These are phyloP conservation scores for Macroventuria anomochaeta DNA, from an alignment of 2,329 filamentous ascomycete genomes.

Conservation along the genomic window DNA sequence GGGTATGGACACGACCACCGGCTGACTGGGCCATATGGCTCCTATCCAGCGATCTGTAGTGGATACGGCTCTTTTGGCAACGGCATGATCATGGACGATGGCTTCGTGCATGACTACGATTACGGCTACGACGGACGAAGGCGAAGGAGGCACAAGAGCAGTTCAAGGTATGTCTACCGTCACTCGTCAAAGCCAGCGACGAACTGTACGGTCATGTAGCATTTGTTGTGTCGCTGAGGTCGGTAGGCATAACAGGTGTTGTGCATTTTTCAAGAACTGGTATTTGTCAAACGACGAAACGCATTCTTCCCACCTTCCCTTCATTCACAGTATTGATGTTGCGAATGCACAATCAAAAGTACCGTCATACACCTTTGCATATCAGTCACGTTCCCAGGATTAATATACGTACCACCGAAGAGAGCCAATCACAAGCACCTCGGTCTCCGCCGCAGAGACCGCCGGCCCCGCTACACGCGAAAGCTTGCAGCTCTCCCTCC, in stretches of 20 bases:
- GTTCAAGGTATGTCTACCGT: constrained; percentile 26
- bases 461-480: constrained; percentile 15
- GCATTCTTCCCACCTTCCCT: not conserved
- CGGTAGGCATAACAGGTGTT: too few relatives aligned
- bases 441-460: constrained; percentile 15
- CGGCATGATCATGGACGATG: constrained; percentile 9
- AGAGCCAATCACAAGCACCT: constrained; percentile 12
- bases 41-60: constrained; percentile 11
- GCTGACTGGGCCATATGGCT: constrained; percentile 28
- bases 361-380: constrained; percentile 11
- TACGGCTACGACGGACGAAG: constrained; percentile 11
- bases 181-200: constrained; percentile 28
- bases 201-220: constrained; percentile 32
- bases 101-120: constrained; percentile 3
- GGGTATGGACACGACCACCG: constrained; percentile 27
- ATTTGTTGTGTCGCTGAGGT: not conserved
- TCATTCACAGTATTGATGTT: not conserved
- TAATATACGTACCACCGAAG: constrained; percentile 12
- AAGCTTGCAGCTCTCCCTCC: constrained; percentile 16
- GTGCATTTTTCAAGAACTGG: too few relatives aligned
- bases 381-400: constrained; percentile 13
- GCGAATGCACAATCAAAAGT: not conserved
- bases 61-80: constrained; percentile 1
- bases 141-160: constrained; percentile 26
- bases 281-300: too few relatives aligned